Base-by-base conservation (phyloP, 202 grass and related monocot genomes). In the Brachypodium distachyon region DNA sequence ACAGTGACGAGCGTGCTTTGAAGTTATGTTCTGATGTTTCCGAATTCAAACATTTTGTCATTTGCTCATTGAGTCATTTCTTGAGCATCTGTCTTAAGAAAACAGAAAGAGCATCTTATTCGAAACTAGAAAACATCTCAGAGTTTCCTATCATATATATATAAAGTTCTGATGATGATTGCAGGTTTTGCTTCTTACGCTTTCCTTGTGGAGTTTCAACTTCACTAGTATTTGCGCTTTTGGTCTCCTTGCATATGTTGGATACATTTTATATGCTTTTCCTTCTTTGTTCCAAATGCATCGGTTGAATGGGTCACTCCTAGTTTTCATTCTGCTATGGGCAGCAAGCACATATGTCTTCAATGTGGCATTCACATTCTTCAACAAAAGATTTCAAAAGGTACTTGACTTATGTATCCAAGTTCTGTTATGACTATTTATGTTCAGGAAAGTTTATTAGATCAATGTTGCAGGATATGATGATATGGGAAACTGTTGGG, bases 401-500 rank as follows among this genome's bases (percentile, higher is more conserved):
- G 94, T 97, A 84, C 49, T 16, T 26, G 19, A 17, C 50, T 88
- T 80, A 77, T 43, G 32, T 86, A 61, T 67, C 26, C 29, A 61
- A 81, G 44, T 86, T 61, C 33, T 60, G 42, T 60, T 66, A 69
- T 72, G 28, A 79, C 41, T 77, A 72, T 71, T 39, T 33, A 84
- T 34, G 42, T 80, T 74, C 44, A 75, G 66, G 7, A 56, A 28
- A 49, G 42, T 16, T 67, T 73, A 74, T 80, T 71, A 47, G 34
- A 52, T 77, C 12, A 80, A 83, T 72, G 46, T 75, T 90, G 67
- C 84, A 97, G 94, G 94, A 97, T 89, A 97, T 94, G 89, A 76
- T 92, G 84, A 86, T 97, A 73, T 97, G 94, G 94, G 94, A 97
- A 79, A 97, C 94, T 73, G 88, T 97, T 86, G 94, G 94, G 37